A percentile compares a stretch with the other conserved stretches of the same genome.
These are phyloP conservation scores for Schizopora paradoxa DNA, from an alignment of 1,284 basidiomycete species.

Conservation along the genomic window DNA sequence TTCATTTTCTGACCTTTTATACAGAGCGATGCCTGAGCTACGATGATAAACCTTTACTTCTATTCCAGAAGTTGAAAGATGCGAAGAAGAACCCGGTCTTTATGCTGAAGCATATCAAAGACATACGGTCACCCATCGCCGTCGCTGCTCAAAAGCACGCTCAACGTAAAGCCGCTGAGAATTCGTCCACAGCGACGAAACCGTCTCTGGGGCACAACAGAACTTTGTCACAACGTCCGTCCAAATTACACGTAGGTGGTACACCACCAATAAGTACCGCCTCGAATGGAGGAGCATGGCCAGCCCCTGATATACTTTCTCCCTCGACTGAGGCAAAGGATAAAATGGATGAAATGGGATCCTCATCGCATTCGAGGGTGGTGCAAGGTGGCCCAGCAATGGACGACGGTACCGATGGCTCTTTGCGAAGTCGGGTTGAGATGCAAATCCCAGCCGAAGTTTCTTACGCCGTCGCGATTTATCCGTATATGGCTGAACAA, in stretches of 20 bases:
- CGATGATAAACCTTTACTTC: constrained; percentile 94
- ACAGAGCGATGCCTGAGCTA: constrained; percentile 94
- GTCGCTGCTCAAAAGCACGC: constrained; percentile 94
- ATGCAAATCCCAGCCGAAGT: constrained; percentile 56
- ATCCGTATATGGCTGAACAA: constrained; percentile 94
- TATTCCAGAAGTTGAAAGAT: constrained; percentile 98
- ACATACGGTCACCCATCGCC: constrained; percentile 94
- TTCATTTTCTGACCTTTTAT: constrained; percentile 5
- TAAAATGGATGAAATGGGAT: constrained; percentile 24
- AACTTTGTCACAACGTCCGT: constrained; percentile 12
- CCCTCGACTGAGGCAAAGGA: constrained; percentile 48
- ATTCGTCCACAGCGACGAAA: constrained; percentile 28
- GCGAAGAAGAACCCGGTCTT: constrained; percentile 97
- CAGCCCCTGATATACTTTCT: constrained; percentile 72
- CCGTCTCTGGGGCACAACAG: constrained; percentile 12
- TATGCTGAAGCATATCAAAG: constrained; percentile 98
- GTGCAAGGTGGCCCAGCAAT: constrained; percentile 19
- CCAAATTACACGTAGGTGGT: constrained; percentile 22
- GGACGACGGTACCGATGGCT: constrained; percentile 29
- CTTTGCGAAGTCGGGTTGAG: constrained; percentile 32
- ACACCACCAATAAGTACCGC: constrained; percentile 42
- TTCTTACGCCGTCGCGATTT: constrained; percentile 87
- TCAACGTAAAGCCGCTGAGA: constrained; percentile 59
- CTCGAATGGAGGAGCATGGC: constrained; percentile 49
- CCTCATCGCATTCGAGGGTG: constrained; percentile 11